A percentile compares a stretch with the other conserved stretches of the same genome.
phyloP scores from a whole-genome alignment of 805 yeast genomes.

The Yarrowia keelungensis region DNA sequence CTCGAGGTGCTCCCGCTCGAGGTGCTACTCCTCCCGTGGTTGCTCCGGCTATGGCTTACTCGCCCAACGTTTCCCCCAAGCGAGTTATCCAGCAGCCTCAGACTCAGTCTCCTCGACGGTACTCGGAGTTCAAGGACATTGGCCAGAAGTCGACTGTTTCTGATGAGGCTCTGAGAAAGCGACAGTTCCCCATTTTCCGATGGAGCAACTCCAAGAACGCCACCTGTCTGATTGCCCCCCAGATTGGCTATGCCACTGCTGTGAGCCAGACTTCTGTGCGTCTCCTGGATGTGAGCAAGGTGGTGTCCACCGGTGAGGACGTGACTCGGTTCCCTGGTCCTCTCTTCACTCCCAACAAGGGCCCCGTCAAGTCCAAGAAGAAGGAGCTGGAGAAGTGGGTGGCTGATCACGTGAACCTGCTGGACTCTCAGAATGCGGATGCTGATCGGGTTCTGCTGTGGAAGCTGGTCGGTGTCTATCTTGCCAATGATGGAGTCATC shows the following conservation, averaged over 20 bases:
- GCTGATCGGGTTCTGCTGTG: conserved; percentile 46
- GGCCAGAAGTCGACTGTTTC: conserved; percentile 15
- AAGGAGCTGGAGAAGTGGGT: conserved; percentile 77
- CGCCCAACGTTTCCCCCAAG: conserved; percentile 34
- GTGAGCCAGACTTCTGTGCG: conserved; percentile 47
- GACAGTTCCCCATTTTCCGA: conserved; percentile 78
- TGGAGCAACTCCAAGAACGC: conserved; percentile 63
- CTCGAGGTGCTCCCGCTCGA: conserved; percentile 27
- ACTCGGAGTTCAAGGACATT: conserved; percentile 33
- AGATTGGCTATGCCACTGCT: conserved; percentile 50
- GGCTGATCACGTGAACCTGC: conserved; percentile 49
- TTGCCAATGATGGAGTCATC: conserved; percentile 48
- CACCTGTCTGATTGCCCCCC: conserved; percentile 56
- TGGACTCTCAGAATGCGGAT: conserved; percentile 44
- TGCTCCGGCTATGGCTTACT: conserved; percentile 7
- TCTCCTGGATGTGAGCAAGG: conserved; percentile 46
- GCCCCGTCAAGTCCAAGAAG: conserved; percentile 58
- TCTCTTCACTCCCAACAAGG: conserved; percentile 52
- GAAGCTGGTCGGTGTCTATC: conserved; percentile 50
- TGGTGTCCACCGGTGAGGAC: conserved; percentile 46
- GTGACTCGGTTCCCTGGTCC: conserved; percentile 70
- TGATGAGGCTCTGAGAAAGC: conserved; percentile 56
- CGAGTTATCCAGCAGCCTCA: conserved; percentile 19
- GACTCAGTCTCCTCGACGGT: conserved; percentile 22
- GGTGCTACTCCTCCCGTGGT: conserved; percentile 28